Conservation (phyloP, 129 eudicot species). For the Tagetes erecta region DNA sequence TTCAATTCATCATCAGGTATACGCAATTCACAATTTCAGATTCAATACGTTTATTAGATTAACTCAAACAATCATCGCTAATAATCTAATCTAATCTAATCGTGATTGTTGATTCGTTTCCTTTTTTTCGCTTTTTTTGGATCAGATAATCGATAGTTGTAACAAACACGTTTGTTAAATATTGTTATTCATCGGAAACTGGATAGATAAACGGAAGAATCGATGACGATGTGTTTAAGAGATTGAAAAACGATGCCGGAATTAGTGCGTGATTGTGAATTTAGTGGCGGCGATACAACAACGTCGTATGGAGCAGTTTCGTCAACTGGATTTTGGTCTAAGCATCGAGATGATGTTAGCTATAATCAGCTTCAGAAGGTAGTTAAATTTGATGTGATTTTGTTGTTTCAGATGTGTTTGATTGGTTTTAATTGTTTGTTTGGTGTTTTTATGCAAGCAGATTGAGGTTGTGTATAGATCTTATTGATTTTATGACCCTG, state of each 20-base stretch:
- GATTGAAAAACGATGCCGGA: slow-evolving; percentile 72
- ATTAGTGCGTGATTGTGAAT: slow-evolving; percentile 51
- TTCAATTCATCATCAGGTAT: slow-evolving; percentile 21
- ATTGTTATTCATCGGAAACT: slow-evolving; percentile 17
- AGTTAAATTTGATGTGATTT: slow-evolving; percentile 24
- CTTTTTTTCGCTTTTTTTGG: slow-evolving; percentile 13
- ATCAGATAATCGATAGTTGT: slow-evolving; percentile 31
- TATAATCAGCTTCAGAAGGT: slow-evolving; percentile 94
- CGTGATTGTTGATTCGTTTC: background rate
- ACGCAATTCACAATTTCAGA: slow-evolving; percentile 26
- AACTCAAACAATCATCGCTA: slow-evolving; percentile 29
- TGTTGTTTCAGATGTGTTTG: background rate
- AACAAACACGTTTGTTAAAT: slow-evolving; percentile 3
- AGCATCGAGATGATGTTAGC: slow-evolving; percentile 71
- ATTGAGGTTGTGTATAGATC: slow-evolving; percentile 30
- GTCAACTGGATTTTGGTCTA: slow-evolving; percentile 78
- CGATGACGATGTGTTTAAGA: slow-evolving; percentile 23
- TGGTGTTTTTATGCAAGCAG: background rate
- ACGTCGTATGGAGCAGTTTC: slow-evolving; percentile 58
- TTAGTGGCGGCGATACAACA: slow-evolving; percentile 38
- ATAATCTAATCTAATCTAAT: slow-evolving; percentile 32
- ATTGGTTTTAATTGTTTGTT: slow-evolving; percentile 9
- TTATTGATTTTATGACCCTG: background rate
- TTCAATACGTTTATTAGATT: slow-evolving; percentile 9
- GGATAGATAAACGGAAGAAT: slow-evolving; percentile 23